Percentiles rank a stretch among this genome's conserved stretches.
Conservation (phyloP, 495 filamentous ascomycete genomes). For the Neurospora discreta region DNA sequence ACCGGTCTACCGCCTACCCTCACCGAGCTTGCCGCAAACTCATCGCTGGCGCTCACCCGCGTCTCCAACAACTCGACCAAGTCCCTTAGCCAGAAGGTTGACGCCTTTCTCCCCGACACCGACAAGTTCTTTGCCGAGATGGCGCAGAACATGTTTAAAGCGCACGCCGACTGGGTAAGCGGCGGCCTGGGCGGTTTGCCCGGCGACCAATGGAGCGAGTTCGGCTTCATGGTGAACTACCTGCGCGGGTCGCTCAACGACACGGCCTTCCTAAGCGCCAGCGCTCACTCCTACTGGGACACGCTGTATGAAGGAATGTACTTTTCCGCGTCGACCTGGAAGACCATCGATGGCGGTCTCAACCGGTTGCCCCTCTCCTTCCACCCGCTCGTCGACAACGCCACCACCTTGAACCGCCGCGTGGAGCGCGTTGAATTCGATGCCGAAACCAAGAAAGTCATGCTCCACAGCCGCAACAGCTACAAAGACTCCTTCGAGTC, state of each 20-base stretch:
- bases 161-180: constrained; percentile 42
- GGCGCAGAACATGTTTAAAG: constrained; percentile 50
- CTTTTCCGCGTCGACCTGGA: constrained; percentile 48
- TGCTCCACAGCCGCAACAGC: constrained; percentile 36
- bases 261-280: constrained; percentile 35
- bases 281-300: constrained; percentile 23
- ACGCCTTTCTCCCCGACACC: constrained; percentile 10
- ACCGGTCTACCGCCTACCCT: constrained; percentile 28
- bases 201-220: constrained; percentile 47
- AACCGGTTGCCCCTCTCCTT: constrained; percentile 51
- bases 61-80: constrained; percentile 26
- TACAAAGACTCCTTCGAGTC: constrained; percentile 30
- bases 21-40: constrained; percentile 33
- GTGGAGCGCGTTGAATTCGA: constrained; percentile 37
- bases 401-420: constrained; percentile 41
- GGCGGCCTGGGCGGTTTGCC: constrained; percentile 26
- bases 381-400: constrained; percentile 44
- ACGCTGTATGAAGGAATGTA: constrained; percentile 42
- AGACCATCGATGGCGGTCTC: constrained; percentile 53
- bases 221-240: constrained; percentile 47
- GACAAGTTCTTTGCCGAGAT: constrained; percentile 31
- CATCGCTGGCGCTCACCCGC: constrained; percentile 24
- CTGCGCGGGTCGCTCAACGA: constrained; percentile 43
- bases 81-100: constrained; percentile 26
- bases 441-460: constrained; percentile 29